Conservation (phyloP, 2,329 filamentous ascomycete species). For the Lecanicillium sp. region DNA sequence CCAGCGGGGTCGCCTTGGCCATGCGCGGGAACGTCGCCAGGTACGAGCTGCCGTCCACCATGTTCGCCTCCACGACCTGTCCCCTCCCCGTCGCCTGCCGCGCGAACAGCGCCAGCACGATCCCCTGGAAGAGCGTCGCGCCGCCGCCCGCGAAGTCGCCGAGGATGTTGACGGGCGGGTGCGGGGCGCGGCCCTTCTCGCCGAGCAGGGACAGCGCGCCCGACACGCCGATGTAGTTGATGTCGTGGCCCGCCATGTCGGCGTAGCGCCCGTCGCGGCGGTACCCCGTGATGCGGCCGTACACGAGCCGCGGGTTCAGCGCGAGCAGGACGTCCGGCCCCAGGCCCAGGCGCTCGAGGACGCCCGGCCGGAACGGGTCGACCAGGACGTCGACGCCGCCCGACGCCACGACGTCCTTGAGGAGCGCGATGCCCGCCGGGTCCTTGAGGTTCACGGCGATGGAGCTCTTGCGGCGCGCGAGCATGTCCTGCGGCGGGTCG, state of each 20-base stretch:
- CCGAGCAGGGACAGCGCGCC: constrained; percentile 76
- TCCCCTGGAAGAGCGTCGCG: constrained; percentile 71
- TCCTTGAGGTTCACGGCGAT: constrained; percentile 76
- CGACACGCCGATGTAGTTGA: constrained; percentile 89
- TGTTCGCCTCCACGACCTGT: constrained; percentile 91
- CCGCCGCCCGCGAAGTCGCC: constrained; percentile 91
- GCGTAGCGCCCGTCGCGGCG: constrained; percentile 79
- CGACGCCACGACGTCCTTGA: constrained; percentile 56
- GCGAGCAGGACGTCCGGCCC: constrained; percentile 61
- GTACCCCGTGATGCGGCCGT: constrained; percentile 86
- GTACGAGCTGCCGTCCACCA: constrained; percentile 86
- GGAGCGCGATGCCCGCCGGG: constrained; percentile 53
- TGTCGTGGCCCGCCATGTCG: constrained; percentile 89
- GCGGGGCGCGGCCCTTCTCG: constrained; percentile 60
- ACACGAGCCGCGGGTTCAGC: constrained; percentile 69
- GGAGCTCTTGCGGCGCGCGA: constrained; percentile 76
- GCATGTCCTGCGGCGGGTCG: constrained; percentile 53
- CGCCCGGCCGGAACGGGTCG: constrained; percentile 87
- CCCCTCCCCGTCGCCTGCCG: constrained; percentile 60
- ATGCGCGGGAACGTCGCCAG: constrained; percentile 73
- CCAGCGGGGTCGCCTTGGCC: constrained; percentile 55
- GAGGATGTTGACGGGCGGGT: constrained; percentile 75
- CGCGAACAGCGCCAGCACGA: constrained; percentile 71
- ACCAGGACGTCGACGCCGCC: constrained; percentile 80
- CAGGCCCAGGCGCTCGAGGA: constrained; percentile 78